Conservation (phyloP, 1,284 basidiomycete species). For the Salmacisia buchloeana region DNA sequence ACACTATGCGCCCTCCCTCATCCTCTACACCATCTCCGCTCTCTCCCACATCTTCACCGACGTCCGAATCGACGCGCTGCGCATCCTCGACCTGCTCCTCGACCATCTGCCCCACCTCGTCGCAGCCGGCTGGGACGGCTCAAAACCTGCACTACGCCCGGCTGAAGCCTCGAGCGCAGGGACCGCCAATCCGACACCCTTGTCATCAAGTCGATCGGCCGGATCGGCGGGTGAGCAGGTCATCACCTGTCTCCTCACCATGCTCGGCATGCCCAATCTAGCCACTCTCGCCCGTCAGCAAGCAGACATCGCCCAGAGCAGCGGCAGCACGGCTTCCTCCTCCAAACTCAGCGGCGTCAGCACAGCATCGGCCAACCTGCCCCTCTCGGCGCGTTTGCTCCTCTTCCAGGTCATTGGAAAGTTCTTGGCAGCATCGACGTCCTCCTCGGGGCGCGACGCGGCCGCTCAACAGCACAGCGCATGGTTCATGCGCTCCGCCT, state of each 20-base stretch:
- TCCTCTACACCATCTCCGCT: slow-evolving; percentile 78
- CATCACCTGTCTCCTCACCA: slow-evolving; percentile 36
- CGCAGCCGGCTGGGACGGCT: slow-evolving; percentile 29
- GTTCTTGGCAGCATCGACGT: slow-evolving; percentile 7
- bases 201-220: slow-evolving; percentile 8
- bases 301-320: slow-evolving; percentile 14
- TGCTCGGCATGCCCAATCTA: slow-evolving; percentile 27
- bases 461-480: slow-evolving; percentile 6
- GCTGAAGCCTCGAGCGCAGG: slow-evolving; percentile 13
- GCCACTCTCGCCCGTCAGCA: not conserved
- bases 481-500: slow-evolving; percentile 40
- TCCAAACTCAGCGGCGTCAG: slow-evolving; percentile 8
- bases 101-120: slow-evolving; percentile 62
- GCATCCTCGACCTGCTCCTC: slow-evolving; percentile 72
- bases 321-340: slow-evolving; percentile 15
- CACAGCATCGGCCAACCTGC: slow-evolving; percentile 9
- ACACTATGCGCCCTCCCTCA: slow-evolving; percentile 68
- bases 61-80: slow-evolving; percentile 81
- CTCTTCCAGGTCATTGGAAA: slow-evolving; percentile 5
- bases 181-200: no score
- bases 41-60: slow-evolving; percentile 93
- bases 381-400: not conserved
- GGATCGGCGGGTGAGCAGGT: slow-evolving; percentile 23
- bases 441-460: not conserved
- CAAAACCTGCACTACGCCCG: not conserved